phyloP scores from a whole-genome alignment of 495 filamentous ascomycete genomes.

The Lasiosphaeria miniovina region DNA sequence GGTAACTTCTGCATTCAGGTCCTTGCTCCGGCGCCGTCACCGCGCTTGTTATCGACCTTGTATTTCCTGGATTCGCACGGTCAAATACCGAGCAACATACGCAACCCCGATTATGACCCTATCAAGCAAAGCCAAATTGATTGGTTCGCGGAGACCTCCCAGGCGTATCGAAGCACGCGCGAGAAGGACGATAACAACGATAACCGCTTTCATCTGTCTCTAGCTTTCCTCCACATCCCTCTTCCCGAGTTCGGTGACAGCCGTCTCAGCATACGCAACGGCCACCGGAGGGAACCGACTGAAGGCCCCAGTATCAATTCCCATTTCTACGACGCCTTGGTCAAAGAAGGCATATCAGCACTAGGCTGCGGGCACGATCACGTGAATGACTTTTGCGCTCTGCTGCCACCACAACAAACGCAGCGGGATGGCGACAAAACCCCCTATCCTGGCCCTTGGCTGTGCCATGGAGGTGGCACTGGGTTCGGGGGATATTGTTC shows the following conservation, averaged over 20 bases:
- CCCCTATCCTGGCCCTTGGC: not conserved
- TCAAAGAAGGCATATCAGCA: not conserved
- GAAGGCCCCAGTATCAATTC: not conserved
- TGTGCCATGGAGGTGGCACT: not conserved
- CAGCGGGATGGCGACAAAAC: not conserved
- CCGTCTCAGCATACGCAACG: not conserved
- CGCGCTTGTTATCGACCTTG: not conserved
- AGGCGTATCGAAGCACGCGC: not conserved
- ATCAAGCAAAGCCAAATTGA: constrained; percentile 1
- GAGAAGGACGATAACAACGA: not conserved
- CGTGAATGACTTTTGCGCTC: not conserved
- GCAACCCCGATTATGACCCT: not conserved
- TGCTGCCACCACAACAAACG: not conserved
- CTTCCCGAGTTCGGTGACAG: not conserved
- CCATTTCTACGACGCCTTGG: not conserved
- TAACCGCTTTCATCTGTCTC: not conserved
- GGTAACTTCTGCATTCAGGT: not conserved
- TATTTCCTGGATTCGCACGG: not conserved
- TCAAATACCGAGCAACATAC: not conserved
- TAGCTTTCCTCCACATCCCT: not conserved
- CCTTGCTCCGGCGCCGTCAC: not conserved
- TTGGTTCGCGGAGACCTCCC: not conserved
- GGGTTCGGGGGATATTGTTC: not conserved
- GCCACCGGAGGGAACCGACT: not conserved
- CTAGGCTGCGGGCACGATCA: not conserved